A percentile compares a stretch with the other conserved stretches of the same genome.
Conservation (phyloP, 768 basidiomycete genomes). For the Boletus tomentosulus region DNA sequence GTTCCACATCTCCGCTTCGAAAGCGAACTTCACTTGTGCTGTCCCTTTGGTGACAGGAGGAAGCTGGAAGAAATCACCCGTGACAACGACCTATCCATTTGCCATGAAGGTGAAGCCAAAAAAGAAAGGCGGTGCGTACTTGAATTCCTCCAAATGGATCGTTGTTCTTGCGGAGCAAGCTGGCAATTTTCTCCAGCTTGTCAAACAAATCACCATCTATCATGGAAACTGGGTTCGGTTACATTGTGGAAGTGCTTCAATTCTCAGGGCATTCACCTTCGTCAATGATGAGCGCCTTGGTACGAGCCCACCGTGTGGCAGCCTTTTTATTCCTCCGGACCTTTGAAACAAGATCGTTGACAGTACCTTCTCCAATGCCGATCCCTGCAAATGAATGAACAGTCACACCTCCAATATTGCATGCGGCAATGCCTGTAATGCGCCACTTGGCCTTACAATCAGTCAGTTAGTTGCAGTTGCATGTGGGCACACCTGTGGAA, state of each 20-base stretch:
- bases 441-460: not conserved
- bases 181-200: conserved; percentile 75
- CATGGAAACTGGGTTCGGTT: conserved; percentile 78
- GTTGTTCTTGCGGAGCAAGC: conserved; percentile 52
- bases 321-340: conserved; percentile 85
- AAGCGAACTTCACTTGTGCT: conserved; percentile 76
- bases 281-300: conserved; percentile 80
- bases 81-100: conserved; percentile 67
- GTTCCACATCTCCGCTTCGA: conserved; percentile 81
- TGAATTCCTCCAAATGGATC: conserved; percentile 94
- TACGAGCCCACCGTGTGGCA: conserved; percentile 71
- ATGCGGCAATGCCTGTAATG: conserved; percentile 80
- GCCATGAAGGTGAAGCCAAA: not conserved
- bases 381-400: conserved; percentile 96
- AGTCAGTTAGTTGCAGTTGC: not conserved
- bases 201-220: conserved; percentile 91
- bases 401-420: conserved; percentile 94
- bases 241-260: not conserved
- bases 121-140: conserved; percentile 34
- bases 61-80: conserved; percentile 97
- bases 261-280: conserved; percentile 48
- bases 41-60: conserved; percentile 78
- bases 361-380: conserved; percentile 70
- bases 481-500: conserved; percentile 64
- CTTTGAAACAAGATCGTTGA: conserved; percentile 58